Percentiles rank a stretch among this genome's conserved stretches.
Conservation (phyloP, 371 early-diverging fungal species). For the Mortierella sp. region DNA sequence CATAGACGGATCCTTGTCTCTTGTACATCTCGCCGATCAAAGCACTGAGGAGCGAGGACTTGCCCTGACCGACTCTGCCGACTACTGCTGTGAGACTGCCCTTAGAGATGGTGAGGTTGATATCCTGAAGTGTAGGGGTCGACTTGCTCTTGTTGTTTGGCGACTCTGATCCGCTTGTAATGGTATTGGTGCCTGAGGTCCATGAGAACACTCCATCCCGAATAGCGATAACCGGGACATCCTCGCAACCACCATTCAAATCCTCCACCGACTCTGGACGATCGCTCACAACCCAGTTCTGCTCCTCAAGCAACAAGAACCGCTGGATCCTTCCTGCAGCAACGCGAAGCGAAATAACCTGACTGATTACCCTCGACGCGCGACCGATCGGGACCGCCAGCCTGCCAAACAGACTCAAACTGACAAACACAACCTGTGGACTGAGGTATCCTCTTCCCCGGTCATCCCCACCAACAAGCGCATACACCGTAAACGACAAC, state of each 20-base stretch:
- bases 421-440: constrained; percentile 14
- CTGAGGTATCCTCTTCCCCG: constrained; percentile 6
- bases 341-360: constrained; percentile 11
- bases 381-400: constrained; percentile 10
- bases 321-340: constrained; percentile 19
- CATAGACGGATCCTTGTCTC: constrained; percentile 26
- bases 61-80: constrained; percentile 53
- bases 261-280: not conserved
- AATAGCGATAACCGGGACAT: not conserved
- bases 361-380: not conserved
- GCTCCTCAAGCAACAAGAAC: constrained; percentile 23
- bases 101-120: not conserved
- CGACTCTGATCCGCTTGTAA: not conserved
- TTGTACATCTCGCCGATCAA: constrained; percentile 57
- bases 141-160: not conserved
- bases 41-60: constrained; percentile 35
- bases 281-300: not conserved
- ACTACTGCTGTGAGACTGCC: constrained; percentile 34
- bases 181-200: not conserved
- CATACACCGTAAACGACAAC: constrained; percentile 12
- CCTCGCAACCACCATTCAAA: too few species aligned
- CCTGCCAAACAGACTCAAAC: constrained; percentile 13
- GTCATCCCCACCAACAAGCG: not conserved
- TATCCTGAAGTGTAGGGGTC: not conserved
- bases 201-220: not conserved